These are phyloP conservation scores for Litchi chinensis DNA, from an alignment of 345 rosid genomes.

Conservation along the genomic window DNA sequence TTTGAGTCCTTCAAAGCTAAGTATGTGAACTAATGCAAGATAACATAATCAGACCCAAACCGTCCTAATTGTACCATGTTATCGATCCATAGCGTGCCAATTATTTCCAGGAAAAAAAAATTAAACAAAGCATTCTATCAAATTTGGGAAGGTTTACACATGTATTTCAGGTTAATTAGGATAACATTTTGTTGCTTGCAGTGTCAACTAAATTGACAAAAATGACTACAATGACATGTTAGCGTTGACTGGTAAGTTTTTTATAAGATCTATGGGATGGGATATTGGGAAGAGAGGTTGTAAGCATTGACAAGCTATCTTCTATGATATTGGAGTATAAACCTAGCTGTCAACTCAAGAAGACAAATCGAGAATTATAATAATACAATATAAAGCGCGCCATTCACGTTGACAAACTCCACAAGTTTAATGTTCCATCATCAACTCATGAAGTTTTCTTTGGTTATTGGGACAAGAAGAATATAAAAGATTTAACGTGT, in stretches of 20 bases:
- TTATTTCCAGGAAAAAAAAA: background rate
- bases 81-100: background rate
- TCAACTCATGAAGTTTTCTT: background rate
- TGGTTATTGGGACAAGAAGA: background rate
- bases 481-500: background rate
- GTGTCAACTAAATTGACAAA: background rate
- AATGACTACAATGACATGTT: background rate
- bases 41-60: too few species aligned
- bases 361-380: background rate
- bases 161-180: background rate
- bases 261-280: background rate
- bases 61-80: background rate
- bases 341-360: slow-evolving; percentile 1
- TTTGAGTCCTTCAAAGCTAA: slow-evolving; percentile 15
- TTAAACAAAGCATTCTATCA: background rate
- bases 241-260: background rate
- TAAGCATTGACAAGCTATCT: slow-evolving; percentile 13
- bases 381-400: too few species aligned
- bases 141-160: background rate
- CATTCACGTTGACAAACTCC: background rate
- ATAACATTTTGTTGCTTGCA: slow-evolving; percentile 1
- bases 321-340: background rate
- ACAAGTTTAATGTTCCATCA: background rate
- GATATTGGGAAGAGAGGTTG: background rate
- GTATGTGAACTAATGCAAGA: background rate